Conservation (phyloP, 176 grass and related monocot genomes). For the Otatea glauca region DNA sequence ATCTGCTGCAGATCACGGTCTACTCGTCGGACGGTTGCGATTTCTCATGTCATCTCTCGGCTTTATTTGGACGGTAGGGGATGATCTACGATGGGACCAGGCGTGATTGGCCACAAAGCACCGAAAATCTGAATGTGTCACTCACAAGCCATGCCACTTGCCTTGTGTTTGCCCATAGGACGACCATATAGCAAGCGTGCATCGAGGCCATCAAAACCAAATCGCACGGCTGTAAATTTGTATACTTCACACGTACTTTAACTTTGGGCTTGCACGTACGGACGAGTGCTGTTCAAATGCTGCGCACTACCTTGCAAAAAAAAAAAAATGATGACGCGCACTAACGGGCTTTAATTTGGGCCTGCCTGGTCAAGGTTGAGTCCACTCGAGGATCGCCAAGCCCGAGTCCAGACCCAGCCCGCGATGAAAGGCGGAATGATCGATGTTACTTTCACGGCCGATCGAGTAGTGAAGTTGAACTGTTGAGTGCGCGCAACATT, state of each 20-base stretch:
- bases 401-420: background rate
- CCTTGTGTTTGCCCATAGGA: background rate
- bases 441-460: background rate
- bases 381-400: background rate
- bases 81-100: background rate
- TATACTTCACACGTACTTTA: background rate
- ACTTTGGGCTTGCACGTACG: background rate
- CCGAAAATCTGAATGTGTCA: background rate
- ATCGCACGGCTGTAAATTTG: slow-evolving; percentile 16
- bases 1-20: slow-evolving; percentile 14
- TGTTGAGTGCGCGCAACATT: background rate
- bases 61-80: background rate
- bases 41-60: background rate
- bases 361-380: background rate
- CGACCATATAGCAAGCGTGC: background rate
- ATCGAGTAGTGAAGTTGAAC: no score
- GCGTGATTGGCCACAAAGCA: slow-evolving; percentile 17
- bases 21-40: background rate
- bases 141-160: background rate
- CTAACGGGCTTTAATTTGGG: background rate
- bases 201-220: background rate
- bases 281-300: background rate
- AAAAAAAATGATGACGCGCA: no score
- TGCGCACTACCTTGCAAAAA: no score
- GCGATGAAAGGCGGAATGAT: background rate